phyloP scores from a whole-genome alignment of 441 rosid species.

The Isatis lusitanica region DNA sequence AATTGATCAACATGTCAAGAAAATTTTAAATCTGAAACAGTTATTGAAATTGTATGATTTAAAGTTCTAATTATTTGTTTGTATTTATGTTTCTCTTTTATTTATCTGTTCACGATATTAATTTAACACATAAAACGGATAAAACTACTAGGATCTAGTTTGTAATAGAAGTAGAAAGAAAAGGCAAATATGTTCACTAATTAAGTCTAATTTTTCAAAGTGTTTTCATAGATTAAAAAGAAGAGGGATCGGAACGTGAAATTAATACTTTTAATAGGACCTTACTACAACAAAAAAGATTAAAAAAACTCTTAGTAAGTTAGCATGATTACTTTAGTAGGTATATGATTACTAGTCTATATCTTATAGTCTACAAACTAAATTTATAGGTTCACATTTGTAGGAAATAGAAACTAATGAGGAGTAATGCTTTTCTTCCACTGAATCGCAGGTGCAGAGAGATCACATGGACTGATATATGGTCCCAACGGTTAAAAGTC shows the following conservation, averaged over 20 bases:
- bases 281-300: background rate
- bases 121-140: background rate
- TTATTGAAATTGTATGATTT: background rate
- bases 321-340: background rate
- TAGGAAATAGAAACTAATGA: background rate
- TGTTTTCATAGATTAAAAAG: background rate
- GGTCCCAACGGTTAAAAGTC: constrained; percentile 24
- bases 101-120: background rate
- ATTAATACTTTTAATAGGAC: background rate
- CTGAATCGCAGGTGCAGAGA: constrained; percentile 4
- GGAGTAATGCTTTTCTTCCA: constrained; percentile 1
- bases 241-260: background rate
- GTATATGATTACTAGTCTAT: background rate
- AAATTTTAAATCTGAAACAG: background rate
- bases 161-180: background rate
- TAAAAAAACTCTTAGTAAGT: background rate
- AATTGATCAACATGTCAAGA: background rate
- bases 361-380: background rate
- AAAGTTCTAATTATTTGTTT: background rate
- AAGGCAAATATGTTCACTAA: background rate
- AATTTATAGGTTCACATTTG: background rate
- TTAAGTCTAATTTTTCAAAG: background rate
- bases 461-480: constrained; percentile 4
- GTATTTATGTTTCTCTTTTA: background rate
- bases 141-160: background rate